These are phyloP conservation scores for Trichoderma atroviride DNA, from an alignment of 2,329 filamentous ascomycete species.

Conservation along the genomic window DNA sequence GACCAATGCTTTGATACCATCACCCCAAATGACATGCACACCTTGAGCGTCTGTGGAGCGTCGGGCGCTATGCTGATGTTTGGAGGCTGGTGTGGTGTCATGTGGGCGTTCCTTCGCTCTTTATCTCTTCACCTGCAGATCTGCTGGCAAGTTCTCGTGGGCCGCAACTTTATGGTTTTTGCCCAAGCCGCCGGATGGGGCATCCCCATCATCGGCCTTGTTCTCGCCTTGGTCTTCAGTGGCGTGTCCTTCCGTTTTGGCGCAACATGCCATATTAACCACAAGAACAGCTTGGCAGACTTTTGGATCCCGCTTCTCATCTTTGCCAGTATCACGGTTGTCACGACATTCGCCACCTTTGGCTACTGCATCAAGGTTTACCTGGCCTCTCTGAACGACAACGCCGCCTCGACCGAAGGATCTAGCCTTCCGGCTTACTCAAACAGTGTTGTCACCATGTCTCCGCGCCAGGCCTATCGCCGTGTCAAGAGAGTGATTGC, in stretches of 20 bases:
- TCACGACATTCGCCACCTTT: conserved; percentile 84
- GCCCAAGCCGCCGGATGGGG: conserved; percentile 83
- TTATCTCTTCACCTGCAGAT: conserved; percentile 95
- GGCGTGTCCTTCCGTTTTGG: conserved; percentile 96
- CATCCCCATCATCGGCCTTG: conserved; percentile 74
- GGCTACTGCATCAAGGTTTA: conserved; percentile 96
- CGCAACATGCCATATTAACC: conserved; percentile 90
- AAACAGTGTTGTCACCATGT: conserved; percentile 74
- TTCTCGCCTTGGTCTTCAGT: conserved; percentile 77
- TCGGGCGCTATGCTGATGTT: conserved; percentile 85
- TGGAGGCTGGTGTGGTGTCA: conserved; percentile 79
- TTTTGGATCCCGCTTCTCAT: conserved; percentile 89
- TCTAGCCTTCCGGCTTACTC: conserved; percentile 72
- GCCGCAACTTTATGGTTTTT: conserved; percentile 84
- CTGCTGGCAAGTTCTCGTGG: conserved; percentile 93
- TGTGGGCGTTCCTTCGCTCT: conserved; percentile 91
- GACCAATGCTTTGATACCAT: conserved; percentile 86
- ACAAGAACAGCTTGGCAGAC: conserved; percentile 76
- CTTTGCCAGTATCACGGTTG: conserved; percentile 73
- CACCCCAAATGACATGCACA: conserved; percentile 90
- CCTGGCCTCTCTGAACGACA: conserved; percentile 77
- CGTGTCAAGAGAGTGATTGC: conserved; percentile 83
- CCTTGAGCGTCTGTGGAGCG: conserved; percentile 78
- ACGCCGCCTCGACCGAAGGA: conserved; percentile 68
- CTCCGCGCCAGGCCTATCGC: conserved; percentile 84